Evolutionary conservation across 2,329 filamentous ascomycete species (phyloP).

Genomic region (Clonostachys chloroleuca): DNA sequence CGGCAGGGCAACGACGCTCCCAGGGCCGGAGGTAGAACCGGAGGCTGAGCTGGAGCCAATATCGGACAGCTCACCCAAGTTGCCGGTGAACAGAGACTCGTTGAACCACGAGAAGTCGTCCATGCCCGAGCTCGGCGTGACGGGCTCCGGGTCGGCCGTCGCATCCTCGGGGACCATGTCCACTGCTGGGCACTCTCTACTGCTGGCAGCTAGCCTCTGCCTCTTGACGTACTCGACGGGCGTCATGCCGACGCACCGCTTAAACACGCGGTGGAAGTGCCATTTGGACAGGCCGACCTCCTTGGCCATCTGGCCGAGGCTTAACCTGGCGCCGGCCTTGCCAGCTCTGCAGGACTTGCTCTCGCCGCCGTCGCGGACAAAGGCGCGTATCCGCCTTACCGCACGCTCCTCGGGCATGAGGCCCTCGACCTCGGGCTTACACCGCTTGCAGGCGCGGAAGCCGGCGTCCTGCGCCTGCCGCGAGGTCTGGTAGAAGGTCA

Average conservation of each 20-base stretch:
- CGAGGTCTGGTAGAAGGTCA: conserved; percentile 45
- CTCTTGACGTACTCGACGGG: conserved; percentile 21
- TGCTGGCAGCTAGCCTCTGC: not conserved
- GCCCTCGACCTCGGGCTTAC: conserved; percentile 35
- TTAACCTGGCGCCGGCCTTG: conserved; percentile 11
- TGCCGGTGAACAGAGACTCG: no score
- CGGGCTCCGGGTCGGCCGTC: no score
- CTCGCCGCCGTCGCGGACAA: conserved; percentile 10
- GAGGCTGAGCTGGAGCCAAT: no score
- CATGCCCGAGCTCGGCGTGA: no score
- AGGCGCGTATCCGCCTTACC: conserved; percentile 31
- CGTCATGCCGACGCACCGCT: conserved; percentile 46
- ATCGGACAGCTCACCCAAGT: no score
- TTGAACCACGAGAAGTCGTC: no score
- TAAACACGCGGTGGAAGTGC: conserved; percentile 57
- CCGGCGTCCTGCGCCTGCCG: conserved; percentile 39
- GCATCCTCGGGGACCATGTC: no score
- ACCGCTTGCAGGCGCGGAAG: conserved; percentile 55
- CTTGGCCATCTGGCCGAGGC: conserved; percentile 40
- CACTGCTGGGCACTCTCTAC: no score
- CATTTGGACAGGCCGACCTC: conserved; percentile 48
- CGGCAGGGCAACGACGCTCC: no score
- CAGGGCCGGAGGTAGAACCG: no score
- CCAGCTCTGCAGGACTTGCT: not conserved
- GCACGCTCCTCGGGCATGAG: conserved; percentile 36